These are phyloP conservation scores for Ilyonectria destructans DNA, from an alignment of 2,329 filamentous ascomycete genomes.

Conservation along the genomic window DNA sequence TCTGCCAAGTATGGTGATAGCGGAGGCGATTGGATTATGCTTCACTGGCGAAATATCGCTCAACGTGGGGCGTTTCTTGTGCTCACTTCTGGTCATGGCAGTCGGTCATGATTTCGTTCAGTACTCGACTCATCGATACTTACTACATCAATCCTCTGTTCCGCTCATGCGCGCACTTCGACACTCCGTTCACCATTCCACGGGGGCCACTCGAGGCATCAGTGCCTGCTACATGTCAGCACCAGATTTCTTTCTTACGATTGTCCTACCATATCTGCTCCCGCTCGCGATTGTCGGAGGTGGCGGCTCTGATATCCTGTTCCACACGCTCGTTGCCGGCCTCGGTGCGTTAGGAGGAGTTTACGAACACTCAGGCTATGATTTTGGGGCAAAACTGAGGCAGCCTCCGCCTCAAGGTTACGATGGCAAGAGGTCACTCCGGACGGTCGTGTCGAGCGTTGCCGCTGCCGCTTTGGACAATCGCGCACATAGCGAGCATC, in stretches of 20 bases:
- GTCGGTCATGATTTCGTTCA: constrained; percentile 8
- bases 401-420: constrained; percentile 1
- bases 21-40: constrained; percentile 5
- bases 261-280: constrained; percentile 13
- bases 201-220: constrained; percentile 5
- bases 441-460: not conserved
- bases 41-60: not conserved
- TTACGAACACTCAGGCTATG: constrained; percentile 10
- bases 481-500: constrained; percentile 10
- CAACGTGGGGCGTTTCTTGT: not conserved
- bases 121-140: constrained; percentile 1
- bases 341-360: constrained; percentile 6
- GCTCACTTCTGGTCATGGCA: constrained; percentile 4
- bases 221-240: constrained; percentile 14
- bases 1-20: not conserved
- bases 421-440: not conserved
- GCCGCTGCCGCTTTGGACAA: constrained; percentile 10
- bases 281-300: constrained; percentile 2
- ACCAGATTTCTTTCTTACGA: constrained; percentile 9
- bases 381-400: constrained; percentile 5
- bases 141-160: constrained; percentile 2
- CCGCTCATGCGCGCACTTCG: constrained; percentile 7
- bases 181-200: constrained; percentile 10
- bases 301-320: constrained; percentile 9
- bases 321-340: constrained; percentile 4